Base-by-base conservation (phyloP, 192 early-diverging fungal species). In the Dissophora ornata region DNA sequence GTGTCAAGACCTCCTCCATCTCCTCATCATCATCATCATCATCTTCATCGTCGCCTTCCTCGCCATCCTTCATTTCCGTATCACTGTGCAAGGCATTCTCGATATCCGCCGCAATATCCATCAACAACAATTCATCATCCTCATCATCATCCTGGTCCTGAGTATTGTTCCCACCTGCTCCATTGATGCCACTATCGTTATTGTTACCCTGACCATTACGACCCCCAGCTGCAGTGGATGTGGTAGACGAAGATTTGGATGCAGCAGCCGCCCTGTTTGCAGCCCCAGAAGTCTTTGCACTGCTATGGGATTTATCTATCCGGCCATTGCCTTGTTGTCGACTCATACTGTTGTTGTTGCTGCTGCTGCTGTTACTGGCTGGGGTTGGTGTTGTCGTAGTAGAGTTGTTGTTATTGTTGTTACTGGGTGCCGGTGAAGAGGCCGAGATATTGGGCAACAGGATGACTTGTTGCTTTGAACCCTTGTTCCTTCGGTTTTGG, bases 21-120 rank as follows among this genome's bases (percentile, higher is more conserved):
- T 77, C 73, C 45, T 77, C 71, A 12, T 62, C 52, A 1, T 67
- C 65, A 36, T 59, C 62, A n/a, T 75, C 71, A 9, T 75, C 71
- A n/a, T 75, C 71, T 8, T 75, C 71, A 13, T 70, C 68, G 26
- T 53, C 59, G 5, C 56, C 68, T 1, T 62, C 58, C 10, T 62
- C 56, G 1, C 54, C 60, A 46, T 51, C 62, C 26, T 60, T 32
- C 15, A 46, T 36, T 8, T 65, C 57, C 3, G 48, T 48, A 54
- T 63, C 70, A 22, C 57, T 53, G 5, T 66, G 59, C 22, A 75
- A 55, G 1, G 44, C 71, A 24, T 61, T 58, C 34, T 75, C 59
- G 12, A 52, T 40, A 6, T 62, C 67, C 61, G 52, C 49, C 30
- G 64, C 57, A 21, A 49, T 50, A 11, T 64, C 68, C 62, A 75